Base-by-base conservation (phyloP, 768 basidiomycete genomes). In the Hygrocybe punicea region DNA sequence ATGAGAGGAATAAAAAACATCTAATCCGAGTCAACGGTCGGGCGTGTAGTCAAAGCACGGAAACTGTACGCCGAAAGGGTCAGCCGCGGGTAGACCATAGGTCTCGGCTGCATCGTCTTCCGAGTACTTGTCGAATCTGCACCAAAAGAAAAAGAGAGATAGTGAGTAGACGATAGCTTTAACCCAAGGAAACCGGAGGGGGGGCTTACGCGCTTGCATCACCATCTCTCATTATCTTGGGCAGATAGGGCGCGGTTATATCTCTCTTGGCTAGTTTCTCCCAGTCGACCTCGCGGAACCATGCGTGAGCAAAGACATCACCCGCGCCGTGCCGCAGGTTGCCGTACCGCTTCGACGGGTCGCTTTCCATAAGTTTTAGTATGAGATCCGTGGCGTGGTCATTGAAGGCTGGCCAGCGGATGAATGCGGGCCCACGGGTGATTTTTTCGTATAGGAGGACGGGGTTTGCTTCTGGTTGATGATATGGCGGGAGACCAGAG, bases 241-340 rank as follows among this genome's bases (percentile, higher is more conserved):
- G 97, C 51, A 98, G 76, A 74, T 97, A 99, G 2, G 97, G 97
- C 21, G 97, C 91, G 13, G 89, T 90, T 55, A 99, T 98, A 66
- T 98, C 93, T 63, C 93, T 78, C 48, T 80, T 79, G 64, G 80
- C 81, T 53, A 98, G 73, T 71, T 84, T 86, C 48, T 81, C 81
- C 94, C 94, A 98, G 61, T 93, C 88, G 19, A 98, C 94, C 73
- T 98, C 94, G 40, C 83, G 77, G 69, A 98, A 98, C 95, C 95
- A 98, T 2, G 83, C 82, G 69, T 98, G 96, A 16, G 84, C 82
- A 69, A 95, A 95, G 34, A 98, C 93, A 70, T 98, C 96, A 29
- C 85, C 87, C 6, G 87, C 89, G 17, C 94, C 96, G 63, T 93
- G 84, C 51, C 80, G 79, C 75, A 98, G 68, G 73, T 98, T 98